These are phyloP conservation scores for Phytophthora citrophthora DNA, from an alignment of 352 stramenopile genomes.

Conservation along the genomic window DNA sequence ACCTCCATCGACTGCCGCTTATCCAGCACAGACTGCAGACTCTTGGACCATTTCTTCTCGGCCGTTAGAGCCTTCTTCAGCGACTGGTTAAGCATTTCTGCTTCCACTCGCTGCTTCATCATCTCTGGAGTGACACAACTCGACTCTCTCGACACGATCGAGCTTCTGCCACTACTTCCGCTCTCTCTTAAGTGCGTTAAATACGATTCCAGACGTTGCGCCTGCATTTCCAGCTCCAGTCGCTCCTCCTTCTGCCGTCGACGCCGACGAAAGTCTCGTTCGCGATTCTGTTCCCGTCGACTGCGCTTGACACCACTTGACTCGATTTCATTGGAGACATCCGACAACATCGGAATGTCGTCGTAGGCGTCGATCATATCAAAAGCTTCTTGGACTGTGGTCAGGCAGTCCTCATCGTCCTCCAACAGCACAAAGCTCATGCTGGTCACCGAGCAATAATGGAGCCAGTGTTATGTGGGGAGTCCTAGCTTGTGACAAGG, in stretches of 20 bases:
- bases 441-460: constrained; percentile 10
- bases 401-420: constrained; percentile 9
- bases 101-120: constrained; percentile 16
- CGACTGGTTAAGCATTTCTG: constrained; percentile 25
- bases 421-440: constrained; percentile 31
- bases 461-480: constrained; percentile 1
- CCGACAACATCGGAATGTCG: constrained; percentile 10
- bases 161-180: neutral
- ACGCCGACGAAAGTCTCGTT: constrained; percentile 22
- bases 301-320: constrained; percentile 7
- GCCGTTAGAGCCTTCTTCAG: constrained; percentile 16
- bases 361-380: constrained; percentile 20
- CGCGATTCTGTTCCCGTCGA: constrained; percentile 18
- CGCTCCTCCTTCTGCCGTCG: constrained; percentile 31
- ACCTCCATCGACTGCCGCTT: constrained; percentile 33
- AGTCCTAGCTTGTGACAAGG: neutral
- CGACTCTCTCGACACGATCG: constrained; percentile 1
- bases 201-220: constrained; percentile 24
- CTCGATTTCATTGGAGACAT: constrained; percentile 1
- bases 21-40: constrained; percentile 21
- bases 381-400: constrained; percentile 16
- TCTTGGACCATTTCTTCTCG: constrained; percentile 32
- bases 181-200: constrained; percentile 15
- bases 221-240: constrained; percentile 33
- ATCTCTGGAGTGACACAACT: constrained; percentile 17